phyloP scores from a whole-genome alignment of 2,329 filamentous ascomycete genomes.

The Didymella segeticola region DNA sequence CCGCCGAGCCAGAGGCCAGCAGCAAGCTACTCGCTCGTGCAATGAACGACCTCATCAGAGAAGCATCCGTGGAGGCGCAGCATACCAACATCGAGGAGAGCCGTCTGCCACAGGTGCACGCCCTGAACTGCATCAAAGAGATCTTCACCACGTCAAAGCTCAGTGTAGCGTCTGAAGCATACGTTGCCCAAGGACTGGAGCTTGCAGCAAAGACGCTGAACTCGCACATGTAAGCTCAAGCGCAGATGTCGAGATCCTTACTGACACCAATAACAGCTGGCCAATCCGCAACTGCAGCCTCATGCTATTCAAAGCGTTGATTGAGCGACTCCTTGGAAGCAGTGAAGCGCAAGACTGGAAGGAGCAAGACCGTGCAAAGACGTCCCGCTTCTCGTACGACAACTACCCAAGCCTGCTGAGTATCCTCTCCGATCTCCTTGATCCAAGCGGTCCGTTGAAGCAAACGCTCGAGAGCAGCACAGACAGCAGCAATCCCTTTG shows the following conservation, averaged over 20 bases:
- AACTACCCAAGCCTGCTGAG: constrained; percentile 70
- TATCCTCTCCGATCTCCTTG: constrained; percentile 69
- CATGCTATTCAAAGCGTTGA: constrained; percentile 84
- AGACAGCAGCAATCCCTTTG: constrained; percentile 36
- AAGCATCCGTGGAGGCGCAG: constrained; percentile 62
- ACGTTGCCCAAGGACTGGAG: constrained; percentile 75
- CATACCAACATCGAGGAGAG: constrained; percentile 62
- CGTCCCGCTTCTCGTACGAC: constrained; percentile 70
- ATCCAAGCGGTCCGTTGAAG: constrained; percentile 36
- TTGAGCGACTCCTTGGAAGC: constrained; percentile 79
- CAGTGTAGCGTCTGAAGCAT: constrained; percentile 73
- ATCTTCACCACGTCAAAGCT: constrained; percentile 86
- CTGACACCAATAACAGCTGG: constrained; percentile 65
- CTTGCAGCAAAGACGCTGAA: constrained; percentile 82
- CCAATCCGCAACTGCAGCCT: constrained; percentile 92
- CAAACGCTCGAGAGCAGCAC: constrained; percentile 30
- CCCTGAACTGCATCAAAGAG: constrained; percentile 91
- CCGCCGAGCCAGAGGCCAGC: constrained; percentile 67
- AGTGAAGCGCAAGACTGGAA: constrained; percentile 69
- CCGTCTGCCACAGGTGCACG: constrained; percentile 87
- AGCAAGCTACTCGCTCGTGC: constrained; percentile 66
- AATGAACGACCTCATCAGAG: constrained; percentile 67
- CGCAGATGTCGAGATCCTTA: background rate
- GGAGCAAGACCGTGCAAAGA: constrained; percentile 50
- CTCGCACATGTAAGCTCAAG: constrained; percentile 70